A percentile compares a stretch with the other conserved stretches of the same genome.
phyloP scores from a whole-genome alignment of 2,329 filamentous ascomycete species.

The Trichophyton mentagrophytes region DNA sequence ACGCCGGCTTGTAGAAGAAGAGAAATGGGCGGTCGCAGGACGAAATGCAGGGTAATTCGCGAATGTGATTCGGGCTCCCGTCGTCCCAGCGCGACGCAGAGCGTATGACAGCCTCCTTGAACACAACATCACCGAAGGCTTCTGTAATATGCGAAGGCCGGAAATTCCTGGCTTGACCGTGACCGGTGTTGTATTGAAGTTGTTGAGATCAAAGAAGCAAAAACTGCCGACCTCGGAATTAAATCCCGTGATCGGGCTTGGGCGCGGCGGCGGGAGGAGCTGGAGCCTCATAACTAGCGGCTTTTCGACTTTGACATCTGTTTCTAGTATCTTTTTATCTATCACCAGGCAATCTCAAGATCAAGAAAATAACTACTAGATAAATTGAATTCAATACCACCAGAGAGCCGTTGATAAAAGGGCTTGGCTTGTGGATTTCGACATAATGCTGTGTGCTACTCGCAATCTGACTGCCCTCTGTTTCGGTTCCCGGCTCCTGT shows the following conservation, averaged over 20 bases:
- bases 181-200: background rate
- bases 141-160: background rate
- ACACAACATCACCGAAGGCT: background rate
- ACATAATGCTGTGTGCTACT: no score
- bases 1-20: background rate
- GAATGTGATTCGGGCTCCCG: background rate
- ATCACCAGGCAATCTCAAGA: no score
- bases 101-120: background rate
- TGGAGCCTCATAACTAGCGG: background rate
- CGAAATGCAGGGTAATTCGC: background rate
- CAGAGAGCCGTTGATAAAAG: no score
- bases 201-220: background rate
- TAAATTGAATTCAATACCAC: no score
- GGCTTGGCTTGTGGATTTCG: no score
- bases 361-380: no score
- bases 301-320: no score
- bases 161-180: background rate
- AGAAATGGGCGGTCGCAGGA: background rate
- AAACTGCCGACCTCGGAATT: background rate
- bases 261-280: background rate
- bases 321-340: no score
- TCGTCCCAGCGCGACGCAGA: background rate
- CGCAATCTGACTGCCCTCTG: no score
- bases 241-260: slow-evolving; percentile 1
- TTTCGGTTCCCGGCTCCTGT: no score